Conservation (phyloP, 306 rosid genomes). For the Quercus aquifolioides region DNA sequence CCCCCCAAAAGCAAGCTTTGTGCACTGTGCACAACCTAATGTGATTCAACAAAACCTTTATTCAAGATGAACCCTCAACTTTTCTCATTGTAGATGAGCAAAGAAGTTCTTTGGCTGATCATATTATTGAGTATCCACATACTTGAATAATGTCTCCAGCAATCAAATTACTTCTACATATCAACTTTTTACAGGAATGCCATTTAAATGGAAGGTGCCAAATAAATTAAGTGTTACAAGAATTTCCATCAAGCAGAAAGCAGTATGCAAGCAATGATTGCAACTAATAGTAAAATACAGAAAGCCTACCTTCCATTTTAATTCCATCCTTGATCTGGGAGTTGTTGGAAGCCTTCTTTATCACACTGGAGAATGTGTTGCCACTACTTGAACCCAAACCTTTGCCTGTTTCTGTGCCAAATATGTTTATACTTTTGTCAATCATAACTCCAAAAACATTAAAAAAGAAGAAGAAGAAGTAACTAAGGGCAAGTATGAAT, state of each 20-base stretch:
- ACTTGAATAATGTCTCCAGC: background rate
- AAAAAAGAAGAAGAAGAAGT: background rate
- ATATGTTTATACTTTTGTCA: background rate
- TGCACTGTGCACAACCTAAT: background rate
- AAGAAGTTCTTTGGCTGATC: background rate
- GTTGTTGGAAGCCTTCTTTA: conserved; percentile 49
- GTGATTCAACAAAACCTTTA: background rate
- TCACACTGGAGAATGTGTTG: conserved; percentile 44
- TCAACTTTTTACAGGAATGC: background rate
- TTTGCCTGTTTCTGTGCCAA: conserved; percentile 14
- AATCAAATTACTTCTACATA: background rate
- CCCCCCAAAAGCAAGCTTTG: too few species aligned
- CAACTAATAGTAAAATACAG: conserved; percentile 3
- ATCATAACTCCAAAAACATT: background rate
- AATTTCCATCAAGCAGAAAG: background rate
- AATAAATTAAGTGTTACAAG: background rate
- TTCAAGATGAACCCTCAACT: background rate
- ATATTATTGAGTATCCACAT: background rate
- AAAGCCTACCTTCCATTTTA: conserved; percentile 65
- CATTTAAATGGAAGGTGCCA: background rate
- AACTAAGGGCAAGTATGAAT: background rate
- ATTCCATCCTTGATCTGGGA: conserved; percentile 41
- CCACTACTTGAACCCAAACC: conserved; percentile 35
- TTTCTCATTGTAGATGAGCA: background rate
- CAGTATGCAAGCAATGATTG: background rate